Base-by-base conservation (phyloP, 768 basidiomycete species). In the Kwoniella pini region DNA sequence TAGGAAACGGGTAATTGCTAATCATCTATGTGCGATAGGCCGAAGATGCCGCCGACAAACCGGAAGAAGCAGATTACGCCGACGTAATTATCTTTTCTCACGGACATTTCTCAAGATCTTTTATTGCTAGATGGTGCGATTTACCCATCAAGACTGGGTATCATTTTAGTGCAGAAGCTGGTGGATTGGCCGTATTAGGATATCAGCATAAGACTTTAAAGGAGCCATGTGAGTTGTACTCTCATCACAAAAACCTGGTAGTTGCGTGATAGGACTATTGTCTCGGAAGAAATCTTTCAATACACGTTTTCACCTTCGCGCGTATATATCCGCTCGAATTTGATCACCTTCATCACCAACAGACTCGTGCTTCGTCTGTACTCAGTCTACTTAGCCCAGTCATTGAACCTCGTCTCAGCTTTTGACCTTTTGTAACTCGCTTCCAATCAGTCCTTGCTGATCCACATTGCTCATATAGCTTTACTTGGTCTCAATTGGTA, bases 71-170 rank as follows among this genome's bases (percentile, higher is more conserved):
- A 33, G 77, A 75, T 31, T 57, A 70, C 46, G 53, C 71, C 19
- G 91, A 96, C 69, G 87, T 92, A 10, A 83, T 94, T 60, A 88
- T 98, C 70, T 85, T 97, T 61, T 90, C 91, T 0, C 94, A 97
- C 77, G 92, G 81, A 24, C 77, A 78, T 51, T 78, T 77, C 62
- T 89, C 84, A 54, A 84, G 88, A 39, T 83, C 84, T 46, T 81
- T 91, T 68, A 88, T 93, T 54, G 81, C 90, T 13, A 87, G 91
- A 46, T 95, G 91, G 91, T 85, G 89, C 63, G 79, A 83, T 24
- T 85, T 90, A 69, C 85, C 86, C 22, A 28, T 75, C 13, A 27
- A 59, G 26, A 66, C 67, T 26, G 74, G 76, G 4, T 78, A 86
- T 2, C 86, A 87, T 76, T 89, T 91, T 78, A 87, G 88, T 58